Evolutionary conservation across 2,329 filamentous ascomycete genomes (phyloP).

Genomic region (Talaromyces islandicus): DNA sequence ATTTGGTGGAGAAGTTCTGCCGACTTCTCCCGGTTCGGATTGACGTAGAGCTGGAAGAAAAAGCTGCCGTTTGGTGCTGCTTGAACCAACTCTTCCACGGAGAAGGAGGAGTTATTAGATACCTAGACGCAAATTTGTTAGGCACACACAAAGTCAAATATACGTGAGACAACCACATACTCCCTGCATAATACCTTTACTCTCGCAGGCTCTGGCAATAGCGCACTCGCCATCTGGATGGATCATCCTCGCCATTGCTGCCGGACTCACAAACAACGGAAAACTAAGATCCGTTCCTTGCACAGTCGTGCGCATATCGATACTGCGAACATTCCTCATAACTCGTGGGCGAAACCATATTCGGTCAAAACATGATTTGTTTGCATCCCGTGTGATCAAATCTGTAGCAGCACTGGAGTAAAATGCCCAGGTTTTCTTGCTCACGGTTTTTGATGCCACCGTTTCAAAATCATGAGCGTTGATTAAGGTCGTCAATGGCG

Average conservation of each 20-base stretch:
- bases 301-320: slow-evolving; percentile 49
- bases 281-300: slow-evolving; percentile 48
- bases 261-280: slow-evolving; percentile 60
- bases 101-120: slow-evolving; percentile 57
- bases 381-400: slow-evolving; percentile 52
- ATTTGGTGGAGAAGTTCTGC: slow-evolving; percentile 40
- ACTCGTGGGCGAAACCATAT: slow-evolving; percentile 57
- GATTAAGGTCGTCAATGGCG: slow-evolving; percentile 50
- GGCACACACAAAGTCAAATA: neutral
- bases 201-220: slow-evolving; percentile 48
- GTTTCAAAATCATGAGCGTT: slow-evolving; percentile 56
- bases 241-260: slow-evolving; percentile 58
- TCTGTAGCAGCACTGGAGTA: slow-evolving; percentile 62
- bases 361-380: slow-evolving; percentile 48
- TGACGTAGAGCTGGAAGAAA: slow-evolving; percentile 54
- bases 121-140: slow-evolving; percentile 29
- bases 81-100: slow-evolving; percentile 49
- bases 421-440: slow-evolving; percentile 64
- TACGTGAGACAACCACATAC: slow-evolving; percentile 21
- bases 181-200: slow-evolving; percentile 51
- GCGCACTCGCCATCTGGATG: slow-evolving; percentile 60
- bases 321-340: slow-evolving; percentile 50
- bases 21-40: slow-evolving; percentile 46
- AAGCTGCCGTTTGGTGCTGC: slow-evolving; percentile 38
- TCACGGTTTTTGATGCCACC: slow-evolving; percentile 50